phyloP scores from a whole-genome alignment of 495 filamentous ascomycete genomes.

The Hypoxylon lienhwacheense region DNA sequence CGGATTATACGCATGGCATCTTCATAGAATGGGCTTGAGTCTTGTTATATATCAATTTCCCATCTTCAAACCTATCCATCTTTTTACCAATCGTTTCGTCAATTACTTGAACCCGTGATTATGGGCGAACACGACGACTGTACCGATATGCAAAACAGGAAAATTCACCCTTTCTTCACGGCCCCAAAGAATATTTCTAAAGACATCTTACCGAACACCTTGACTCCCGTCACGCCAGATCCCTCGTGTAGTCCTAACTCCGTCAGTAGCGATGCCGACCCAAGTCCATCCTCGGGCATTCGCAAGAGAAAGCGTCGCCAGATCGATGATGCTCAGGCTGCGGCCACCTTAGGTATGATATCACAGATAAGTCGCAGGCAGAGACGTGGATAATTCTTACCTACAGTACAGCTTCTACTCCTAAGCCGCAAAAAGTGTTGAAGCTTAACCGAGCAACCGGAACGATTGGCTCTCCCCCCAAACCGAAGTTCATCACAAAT shows the following conservation, averaged over 20 bases:
- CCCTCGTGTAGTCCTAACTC: conserved; percentile 29
- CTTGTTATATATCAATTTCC: neutral
- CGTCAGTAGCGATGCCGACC: conserved; percentile 9
- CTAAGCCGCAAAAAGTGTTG: conserved; percentile 51
- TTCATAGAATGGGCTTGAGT: too few species aligned
- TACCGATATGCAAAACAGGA: conserved; percentile 27
- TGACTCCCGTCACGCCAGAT: conserved; percentile 29
- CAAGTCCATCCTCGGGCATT: neutral
- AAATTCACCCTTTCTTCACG: conserved; percentile 49
- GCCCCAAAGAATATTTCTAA: conserved; percentile 20
- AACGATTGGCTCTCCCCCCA: conserved; percentile 58
- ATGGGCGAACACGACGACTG: conserved; percentile 24
- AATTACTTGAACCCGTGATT: conserved; percentile 1
- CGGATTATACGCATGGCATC: too few species aligned
- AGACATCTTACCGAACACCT: conserved; percentile 2
- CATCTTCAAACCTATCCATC: conserved; percentile 1
- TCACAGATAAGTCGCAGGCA: neutral
- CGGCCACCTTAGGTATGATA: conserved; percentile 3
- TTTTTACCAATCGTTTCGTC: neutral
- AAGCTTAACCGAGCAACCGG: conserved; percentile 54
- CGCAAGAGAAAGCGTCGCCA: conserved; percentile 33
- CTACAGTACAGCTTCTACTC: conserved; percentile 1
- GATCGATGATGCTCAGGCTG: conserved; percentile 3
- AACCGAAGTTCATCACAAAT: conserved; percentile 9
- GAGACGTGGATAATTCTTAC: neutral